Percentiles rank a stretch among this genome's conserved stretches.
Conservation (phyloP, 2,329 filamentous ascomycete species). For the Fusarium nodosum region DNA sequence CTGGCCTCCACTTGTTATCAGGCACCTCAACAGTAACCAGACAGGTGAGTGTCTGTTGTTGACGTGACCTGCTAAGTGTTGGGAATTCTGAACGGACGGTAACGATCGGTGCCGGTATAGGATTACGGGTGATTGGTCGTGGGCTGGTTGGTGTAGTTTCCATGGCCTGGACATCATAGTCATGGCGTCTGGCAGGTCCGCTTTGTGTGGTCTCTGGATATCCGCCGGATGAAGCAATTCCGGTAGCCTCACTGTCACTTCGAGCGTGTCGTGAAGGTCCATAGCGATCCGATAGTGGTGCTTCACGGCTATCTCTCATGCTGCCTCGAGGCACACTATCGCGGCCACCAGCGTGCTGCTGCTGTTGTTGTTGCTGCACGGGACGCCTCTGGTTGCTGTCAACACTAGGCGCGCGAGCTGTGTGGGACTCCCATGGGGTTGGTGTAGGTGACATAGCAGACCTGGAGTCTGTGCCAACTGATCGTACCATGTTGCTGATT, state of each 20-base stretch:
- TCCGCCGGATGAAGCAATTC: conserved; percentile 80
- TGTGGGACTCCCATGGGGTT: conserved; percentile 74
- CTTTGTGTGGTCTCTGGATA: conserved; percentile 83
- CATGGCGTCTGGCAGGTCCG: conserved; percentile 80
- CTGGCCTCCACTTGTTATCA: conserved; percentile 89
- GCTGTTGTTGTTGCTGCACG: conserved; percentile 43
- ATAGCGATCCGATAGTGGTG: conserved; percentile 61
- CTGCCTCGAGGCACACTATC: conserved; percentile 58
- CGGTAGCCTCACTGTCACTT: conserved; percentile 83
- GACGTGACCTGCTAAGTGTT: conserved; percentile 89
- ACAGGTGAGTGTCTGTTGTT: conserved; percentile 95
- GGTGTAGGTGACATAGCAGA: conserved; percentile 70
- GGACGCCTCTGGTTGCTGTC: conserved; percentile 56
- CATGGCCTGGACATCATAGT: conserved; percentile 97
- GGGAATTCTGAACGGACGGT: conserved; percentile 97
- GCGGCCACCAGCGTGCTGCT: conserved; percentile 47
- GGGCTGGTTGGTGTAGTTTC: conserved; percentile 85
- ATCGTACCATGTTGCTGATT: conserved; percentile 91
- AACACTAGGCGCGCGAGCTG: conserved; percentile 67
- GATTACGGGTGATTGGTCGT: conserved; percentile 79
- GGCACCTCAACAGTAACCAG: conserved; percentile 94
- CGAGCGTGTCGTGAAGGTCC: conserved; percentile 72
- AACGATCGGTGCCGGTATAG: conserved; percentile 91
- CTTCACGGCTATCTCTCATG: conserved; percentile 65
- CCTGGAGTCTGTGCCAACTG: conserved; percentile 75